Conservation (phyloP, 768 basidiomycete species). For the Pisolithus sp. region DNA sequence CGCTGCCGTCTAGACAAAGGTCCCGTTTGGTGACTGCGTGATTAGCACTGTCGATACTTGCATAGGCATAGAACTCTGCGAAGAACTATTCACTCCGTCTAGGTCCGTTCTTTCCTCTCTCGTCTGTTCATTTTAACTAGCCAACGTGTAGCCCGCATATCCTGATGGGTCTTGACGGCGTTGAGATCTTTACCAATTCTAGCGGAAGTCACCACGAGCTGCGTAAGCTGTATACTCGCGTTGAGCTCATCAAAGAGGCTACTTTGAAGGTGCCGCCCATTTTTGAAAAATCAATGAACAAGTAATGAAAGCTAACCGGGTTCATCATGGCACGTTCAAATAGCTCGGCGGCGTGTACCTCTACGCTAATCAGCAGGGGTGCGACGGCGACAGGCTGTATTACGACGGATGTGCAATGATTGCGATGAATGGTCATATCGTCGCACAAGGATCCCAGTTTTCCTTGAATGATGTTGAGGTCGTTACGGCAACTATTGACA, state of each 20-base stretch:
- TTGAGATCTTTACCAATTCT: constrained; percentile 98
- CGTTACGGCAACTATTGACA: constrained; percentile 89
- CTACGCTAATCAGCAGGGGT: constrained; percentile 98
- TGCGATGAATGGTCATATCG: constrained; percentile 84
- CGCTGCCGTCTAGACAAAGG: constrained; percentile 54
- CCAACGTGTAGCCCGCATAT: constrained; percentile 75
- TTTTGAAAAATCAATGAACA: not conserved
- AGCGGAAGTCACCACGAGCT: constrained; percentile 98
- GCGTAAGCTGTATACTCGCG: constrained; percentile 85
- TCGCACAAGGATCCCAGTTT: constrained; percentile 97
- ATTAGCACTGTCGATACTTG: constrained; percentile 92
- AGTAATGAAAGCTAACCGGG: not conserved
- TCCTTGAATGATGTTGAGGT: constrained; percentile 95
- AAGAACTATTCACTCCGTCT: constrained; percentile 94
- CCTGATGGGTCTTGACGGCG: constrained; percentile 95
- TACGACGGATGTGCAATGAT: constrained; percentile 98
- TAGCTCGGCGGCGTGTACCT: constrained; percentile 96
- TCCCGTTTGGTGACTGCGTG: constrained; percentile 94
- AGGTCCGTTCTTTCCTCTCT: constrained; percentile 45
- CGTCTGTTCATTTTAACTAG: not conserved
- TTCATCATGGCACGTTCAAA: too few species aligned
- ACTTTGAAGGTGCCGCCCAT: constrained; percentile 68
- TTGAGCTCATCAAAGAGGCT: constrained; percentile 95
- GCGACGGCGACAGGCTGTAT: constrained; percentile 95
- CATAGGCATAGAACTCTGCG: constrained; percentile 94